Conservation (phyloP, 192 early-diverging fungal species). For the Coemansia sp. region DNA sequence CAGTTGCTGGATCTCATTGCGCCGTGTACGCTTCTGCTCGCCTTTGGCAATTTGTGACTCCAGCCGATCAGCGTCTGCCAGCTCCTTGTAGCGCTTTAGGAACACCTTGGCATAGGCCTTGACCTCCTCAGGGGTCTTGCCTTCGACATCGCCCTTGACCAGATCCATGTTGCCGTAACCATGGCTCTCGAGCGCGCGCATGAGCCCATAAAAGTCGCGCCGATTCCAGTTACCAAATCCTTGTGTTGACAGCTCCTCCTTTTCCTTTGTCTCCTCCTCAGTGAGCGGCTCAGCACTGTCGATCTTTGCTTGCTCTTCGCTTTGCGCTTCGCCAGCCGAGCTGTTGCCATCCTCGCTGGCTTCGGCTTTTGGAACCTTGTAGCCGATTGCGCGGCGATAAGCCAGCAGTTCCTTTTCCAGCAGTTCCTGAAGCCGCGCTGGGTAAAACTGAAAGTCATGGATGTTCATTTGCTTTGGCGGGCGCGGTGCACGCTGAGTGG, state of each 20-base stretch:
- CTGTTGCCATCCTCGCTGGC: constrained; percentile 37
- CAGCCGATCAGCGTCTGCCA: constrained; percentile 84
- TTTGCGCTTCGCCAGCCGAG: constrained; percentile 50
- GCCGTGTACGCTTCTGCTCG: constrained; percentile 75
- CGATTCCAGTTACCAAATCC: constrained; percentile 91
- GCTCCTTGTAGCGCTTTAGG: constrained; percentile 85
- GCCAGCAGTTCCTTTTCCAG: constrained; percentile 79
- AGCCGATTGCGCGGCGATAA: constrained; percentile 69
- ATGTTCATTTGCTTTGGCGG: constrained; percentile 67
- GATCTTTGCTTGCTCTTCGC: constrained; percentile 79
- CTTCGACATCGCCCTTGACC: constrained; percentile 87
- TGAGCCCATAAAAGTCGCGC: constrained; percentile 84
- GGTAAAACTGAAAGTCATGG: constrained; percentile 94
- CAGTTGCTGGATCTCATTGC: constrained; percentile 76
- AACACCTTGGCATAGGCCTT: constrained; percentile 82
- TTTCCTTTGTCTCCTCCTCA: constrained; percentile 82
- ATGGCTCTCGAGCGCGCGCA: constrained; percentile 81
- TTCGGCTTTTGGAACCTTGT: constrained; percentile 62
- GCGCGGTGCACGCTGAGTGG: constrained; percentile 63
- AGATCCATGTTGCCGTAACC: constrained; percentile 73
- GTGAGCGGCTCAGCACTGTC: constrained; percentile 87
- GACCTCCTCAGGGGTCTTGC: constrained; percentile 87
- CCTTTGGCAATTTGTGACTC: constrained; percentile 86
- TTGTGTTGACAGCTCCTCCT: constrained; percentile 62
- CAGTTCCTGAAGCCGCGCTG: constrained; percentile 71